phyloP scores from a whole-genome alignment of 352 stramenopile genomes.

The Pythium graminicola region DNA sequence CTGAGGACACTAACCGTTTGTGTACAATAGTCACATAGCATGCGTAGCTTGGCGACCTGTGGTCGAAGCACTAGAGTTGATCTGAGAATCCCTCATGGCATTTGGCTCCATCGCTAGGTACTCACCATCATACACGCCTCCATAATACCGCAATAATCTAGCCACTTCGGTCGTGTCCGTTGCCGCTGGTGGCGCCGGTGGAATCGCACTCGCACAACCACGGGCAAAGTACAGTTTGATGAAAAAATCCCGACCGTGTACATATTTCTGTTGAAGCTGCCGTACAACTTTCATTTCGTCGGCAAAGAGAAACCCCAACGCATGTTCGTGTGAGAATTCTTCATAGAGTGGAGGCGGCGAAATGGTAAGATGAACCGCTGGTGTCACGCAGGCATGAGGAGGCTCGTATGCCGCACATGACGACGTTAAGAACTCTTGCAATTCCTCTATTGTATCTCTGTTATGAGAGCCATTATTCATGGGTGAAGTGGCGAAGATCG shows the following conservation, averaged over 20 bases:
- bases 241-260: slow-evolving; percentile 32
- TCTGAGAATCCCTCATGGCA: no score
- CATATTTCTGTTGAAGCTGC: slow-evolving; percentile 36
- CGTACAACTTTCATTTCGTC: slow-evolving; percentile 61
- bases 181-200: slow-evolving; percentile 15
- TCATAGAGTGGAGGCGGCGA: slow-evolving; percentile 22
- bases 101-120: no score
- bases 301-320: slow-evolving; percentile 38
- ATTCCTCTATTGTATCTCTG: slow-evolving; percentile 19
- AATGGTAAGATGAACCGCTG: slow-evolving; percentile 26
- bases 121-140: slow-evolving; percentile 41
- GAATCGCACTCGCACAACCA: slow-evolving; percentile 50
- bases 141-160: slow-evolving; percentile 34
- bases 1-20: slow-evolving; percentile 56
- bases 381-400: neutral
- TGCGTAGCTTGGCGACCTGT: slow-evolving; percentile 49
- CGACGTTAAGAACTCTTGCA: slow-evolving; percentile 27
- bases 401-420: slow-evolving; percentile 21
- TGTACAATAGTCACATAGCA: slow-evolving; percentile 46
- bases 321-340: slow-evolving; percentile 47
- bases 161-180: slow-evolving; percentile 24
- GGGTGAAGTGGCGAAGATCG: no score
- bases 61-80: slow-evolving; percentile 43
- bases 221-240: slow-evolving; percentile 49
- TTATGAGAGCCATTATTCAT: neutral